Conservation (phyloP, 805 yeast species). For the Teunomyces atbi region DNA sequence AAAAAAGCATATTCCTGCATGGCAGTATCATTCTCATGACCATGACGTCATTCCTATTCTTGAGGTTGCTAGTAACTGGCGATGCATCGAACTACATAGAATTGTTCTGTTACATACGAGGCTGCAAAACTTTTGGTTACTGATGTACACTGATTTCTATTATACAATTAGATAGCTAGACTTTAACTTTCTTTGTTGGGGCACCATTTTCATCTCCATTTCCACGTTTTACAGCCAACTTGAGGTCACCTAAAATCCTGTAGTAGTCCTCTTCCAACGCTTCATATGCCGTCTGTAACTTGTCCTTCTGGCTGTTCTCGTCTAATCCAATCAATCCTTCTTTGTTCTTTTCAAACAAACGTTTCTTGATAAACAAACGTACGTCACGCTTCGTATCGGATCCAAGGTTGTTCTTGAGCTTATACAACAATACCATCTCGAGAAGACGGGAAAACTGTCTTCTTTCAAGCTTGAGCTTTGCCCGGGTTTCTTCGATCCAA, state of each 20-base stretch:
- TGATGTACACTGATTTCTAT: neutral
- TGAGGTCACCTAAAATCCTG: conserved; percentile 46
- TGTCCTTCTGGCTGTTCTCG: conserved; percentile 60
- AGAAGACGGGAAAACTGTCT: conserved; percentile 75
- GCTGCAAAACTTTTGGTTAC: neutral
- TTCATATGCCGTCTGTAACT: conserved; percentile 72
- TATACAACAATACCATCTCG: conserved; percentile 67
- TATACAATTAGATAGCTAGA: conserved; percentile 1
- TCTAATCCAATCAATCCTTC: conserved; percentile 74
- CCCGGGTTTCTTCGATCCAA: conserved; percentile 43
- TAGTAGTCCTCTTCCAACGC: conserved; percentile 69
- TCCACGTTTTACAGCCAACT: conserved; percentile 19
- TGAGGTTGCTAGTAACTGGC: conserved; percentile 4
- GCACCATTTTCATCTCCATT: neutral
- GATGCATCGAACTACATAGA: neutral
- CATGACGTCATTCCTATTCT: neutral
- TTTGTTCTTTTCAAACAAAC: conserved; percentile 74
- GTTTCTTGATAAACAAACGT: conserved; percentile 64
- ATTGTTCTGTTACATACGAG: neutral
- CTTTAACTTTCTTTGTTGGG: conserved; percentile 4
- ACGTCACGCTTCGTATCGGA: conserved; percentile 35
- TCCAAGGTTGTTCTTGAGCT: conserved; percentile 21
- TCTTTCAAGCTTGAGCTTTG: conserved; percentile 58
- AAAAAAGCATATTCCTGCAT: neutral
- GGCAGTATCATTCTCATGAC: neutral